Evolutionary conservation across 208 protist genomes (phyloP).

Genomic region (Crithidia fasciculata): DNA sequence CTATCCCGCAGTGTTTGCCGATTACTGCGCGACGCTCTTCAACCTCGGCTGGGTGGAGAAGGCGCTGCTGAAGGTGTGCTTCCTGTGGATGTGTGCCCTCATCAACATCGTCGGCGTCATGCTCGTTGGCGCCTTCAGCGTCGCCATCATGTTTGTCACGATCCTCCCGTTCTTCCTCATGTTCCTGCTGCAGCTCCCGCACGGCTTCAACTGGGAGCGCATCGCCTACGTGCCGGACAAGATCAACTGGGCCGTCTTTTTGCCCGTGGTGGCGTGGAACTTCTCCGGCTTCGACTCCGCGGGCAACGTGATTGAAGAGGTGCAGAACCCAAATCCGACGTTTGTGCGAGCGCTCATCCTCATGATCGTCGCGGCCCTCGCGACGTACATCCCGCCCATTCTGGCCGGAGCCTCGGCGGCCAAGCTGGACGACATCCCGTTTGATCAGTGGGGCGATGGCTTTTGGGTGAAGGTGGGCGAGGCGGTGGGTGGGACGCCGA

Average conservation of each 20-base stretch:
- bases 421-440: constrained; percentile 57
- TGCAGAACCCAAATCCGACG: constrained; percentile 82
- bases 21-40: constrained; percentile 83
- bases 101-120: constrained; percentile 86
- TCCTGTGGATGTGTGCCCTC: constrained; percentile 66
- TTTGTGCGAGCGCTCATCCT: constrained; percentile 86
- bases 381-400: constrained; percentile 88
- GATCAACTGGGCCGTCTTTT: constrained; percentile 87
- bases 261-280: constrained; percentile 90
- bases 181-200: constrained; percentile 82
- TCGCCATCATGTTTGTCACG: constrained; percentile 84
- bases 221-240: constrained; percentile 68
- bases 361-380: constrained; percentile 78
- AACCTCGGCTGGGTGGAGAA: constrained; percentile 56
- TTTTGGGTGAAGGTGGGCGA: constrained; percentile 90
- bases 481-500: constrained; percentile 78
- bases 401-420: constrained; percentile 75
- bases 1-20: constrained; percentile 86
- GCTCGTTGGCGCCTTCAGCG: constrained; percentile 76
- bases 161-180: constrained; percentile 90
- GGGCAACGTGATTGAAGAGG: constrained; percentile 91
- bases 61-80: constrained; percentile 65
- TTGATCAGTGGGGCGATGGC: constrained; percentile 82
- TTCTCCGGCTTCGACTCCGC: constrained; percentile 92
- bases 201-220: constrained; percentile 80